These are phyloP conservation scores for Cladosporium sphaerospermum DNA, from an alignment of 2,329 filamentous ascomycete genomes.

Conservation along the genomic window DNA sequence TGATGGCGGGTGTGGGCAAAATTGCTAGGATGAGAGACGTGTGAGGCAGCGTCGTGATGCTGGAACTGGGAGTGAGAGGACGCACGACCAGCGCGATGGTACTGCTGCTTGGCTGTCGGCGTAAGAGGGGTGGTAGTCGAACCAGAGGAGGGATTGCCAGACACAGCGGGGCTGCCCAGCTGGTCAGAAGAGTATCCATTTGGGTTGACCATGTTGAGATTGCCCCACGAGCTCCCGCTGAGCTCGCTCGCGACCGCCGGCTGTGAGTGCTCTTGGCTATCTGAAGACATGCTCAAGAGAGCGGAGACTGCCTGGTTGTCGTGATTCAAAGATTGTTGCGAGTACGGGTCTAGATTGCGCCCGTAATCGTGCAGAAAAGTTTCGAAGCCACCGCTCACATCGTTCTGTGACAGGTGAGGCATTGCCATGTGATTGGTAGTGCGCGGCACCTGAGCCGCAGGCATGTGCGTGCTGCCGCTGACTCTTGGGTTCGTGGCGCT, in stretches of 20 bases:
- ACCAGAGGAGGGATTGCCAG: neutral
- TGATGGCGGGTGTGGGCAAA: neutral
- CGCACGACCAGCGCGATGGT: neutral
- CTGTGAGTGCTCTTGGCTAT: slow-evolving; percentile 4
- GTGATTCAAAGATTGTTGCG: neutral
- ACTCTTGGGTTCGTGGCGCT: neutral
- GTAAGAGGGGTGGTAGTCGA: slow-evolving; percentile 1
- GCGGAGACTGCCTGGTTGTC: slow-evolving; percentile 5
- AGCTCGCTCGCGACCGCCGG: neutral
- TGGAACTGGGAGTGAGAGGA: neutral
- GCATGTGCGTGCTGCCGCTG: neutral
- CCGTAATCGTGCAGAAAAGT: neutral
- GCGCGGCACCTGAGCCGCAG: neutral
- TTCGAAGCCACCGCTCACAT: slow-evolving; percentile 7
- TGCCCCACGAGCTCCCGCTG: neutral
- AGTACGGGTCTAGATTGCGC: neutral
- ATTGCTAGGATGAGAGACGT: neutral
- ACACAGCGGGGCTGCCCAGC: neutral
- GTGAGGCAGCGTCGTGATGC: neutral
- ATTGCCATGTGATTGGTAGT: slow-evolving; percentile 7
- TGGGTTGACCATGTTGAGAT: slow-evolving; percentile 2
- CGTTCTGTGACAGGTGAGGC: slow-evolving; percentile 4
- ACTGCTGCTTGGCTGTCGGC: slow-evolving; percentile 1
- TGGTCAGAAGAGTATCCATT: neutral
- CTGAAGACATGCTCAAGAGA: slow-evolving; percentile 8